Base-by-base conservation (phyloP, 2,329 filamentous ascomycete species). In the Chaetomium sp. region DNA sequence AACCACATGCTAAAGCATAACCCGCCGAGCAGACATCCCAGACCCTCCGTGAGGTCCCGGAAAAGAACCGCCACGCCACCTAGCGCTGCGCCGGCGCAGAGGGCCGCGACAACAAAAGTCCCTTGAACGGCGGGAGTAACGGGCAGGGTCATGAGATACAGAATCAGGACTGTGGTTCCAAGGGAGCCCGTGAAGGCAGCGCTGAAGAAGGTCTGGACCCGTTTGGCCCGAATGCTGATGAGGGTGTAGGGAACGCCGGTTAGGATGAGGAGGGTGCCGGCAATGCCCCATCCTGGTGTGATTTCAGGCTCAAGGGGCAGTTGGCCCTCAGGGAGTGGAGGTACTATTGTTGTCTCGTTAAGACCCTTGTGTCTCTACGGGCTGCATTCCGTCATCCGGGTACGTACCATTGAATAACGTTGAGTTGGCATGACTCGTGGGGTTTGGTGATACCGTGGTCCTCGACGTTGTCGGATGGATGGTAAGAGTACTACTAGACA, bases 1-100 rank as follows among this genome's bases (percentile, higher is more conserved):
- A 97, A 77, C 92, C 92, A 97, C 91, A 95, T 95, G 67, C 85
- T 84, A 6, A 94, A 68, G 61, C 85, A 90, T 69, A 94, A 95
- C 0, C 91, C 91, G 33, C 90, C 91, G 0, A 96, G 76, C n/a
- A 92, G 74, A 67, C 89, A 96, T 2, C 88, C 89, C n/a, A 96
- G 74, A 6, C 81, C 79, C 54, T 91, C 87, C 0, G 89, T 91
- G 45, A 96, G 77, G 64, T 96, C 91, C 55, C 84, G 81, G 72
- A 96, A 96, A 9, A 95, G 77, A 7, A 91, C 77, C 0, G 90
- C 82, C 3, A 86, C 73, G 10, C 78, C 87, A 12, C 91, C 92
- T 19, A 95, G 79, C 27, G 90, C 76, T 5, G 84, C 67, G 1
- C 91, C 90, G 0, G 90, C 86, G 59, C 90, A 71, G 38, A 89